These are phyloP conservation scores for Umbelopsis vinacea DNA, from an alignment of 192 early-diverging fungal species.

Conservation along the genomic window DNA sequence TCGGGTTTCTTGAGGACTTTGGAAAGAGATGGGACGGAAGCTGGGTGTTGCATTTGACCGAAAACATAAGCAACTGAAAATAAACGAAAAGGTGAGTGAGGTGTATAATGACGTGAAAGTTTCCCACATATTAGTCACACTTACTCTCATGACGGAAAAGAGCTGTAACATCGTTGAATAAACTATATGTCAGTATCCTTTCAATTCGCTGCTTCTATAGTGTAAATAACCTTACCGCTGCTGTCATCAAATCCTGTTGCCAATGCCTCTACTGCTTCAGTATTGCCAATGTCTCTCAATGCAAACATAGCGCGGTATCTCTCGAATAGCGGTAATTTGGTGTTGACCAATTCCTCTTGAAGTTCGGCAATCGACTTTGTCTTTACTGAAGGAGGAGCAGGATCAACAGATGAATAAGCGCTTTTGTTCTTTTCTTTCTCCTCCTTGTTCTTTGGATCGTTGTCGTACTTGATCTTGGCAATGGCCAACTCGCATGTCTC, in stretches of 20 bases:
- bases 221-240: constrained; percentile 36
- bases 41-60: constrained; percentile 95
- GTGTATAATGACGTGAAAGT: not conserved
- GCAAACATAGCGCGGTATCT: constrained; percentile 97
- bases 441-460: constrained; percentile 53
- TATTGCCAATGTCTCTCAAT: constrained; percentile 82
- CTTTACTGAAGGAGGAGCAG: constrained; percentile 79
- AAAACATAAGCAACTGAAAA: constrained; percentile 84
- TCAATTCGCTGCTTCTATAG: not conserved
- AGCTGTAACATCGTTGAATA: constrained; percentile 45
- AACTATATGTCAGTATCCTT: not conserved
- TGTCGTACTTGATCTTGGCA: constrained; percentile 83
- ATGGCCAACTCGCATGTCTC: constrained; percentile 94
- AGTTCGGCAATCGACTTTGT: constrained; percentile 71
- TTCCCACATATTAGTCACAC: constrained; percentile 37
- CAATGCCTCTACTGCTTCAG: constrained; percentile 82
- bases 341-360: constrained; percentile 65
- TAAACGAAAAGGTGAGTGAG: not conserved
- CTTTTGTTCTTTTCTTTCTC: constrained; percentile 47
- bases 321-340: constrained; percentile 79
- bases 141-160: constrained; percentile 90
- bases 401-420: constrained; percentile 84
- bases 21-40: constrained; percentile 82
- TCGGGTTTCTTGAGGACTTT: constrained; percentile 73
- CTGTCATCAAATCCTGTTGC: constrained; percentile 83